Percentiles rank a stretch among this genome's conserved stretches.
Evolutionary conservation across 2,329 filamentous ascomycete species (phyloP).

Genomic region (Fusarium sp.): DNA sequence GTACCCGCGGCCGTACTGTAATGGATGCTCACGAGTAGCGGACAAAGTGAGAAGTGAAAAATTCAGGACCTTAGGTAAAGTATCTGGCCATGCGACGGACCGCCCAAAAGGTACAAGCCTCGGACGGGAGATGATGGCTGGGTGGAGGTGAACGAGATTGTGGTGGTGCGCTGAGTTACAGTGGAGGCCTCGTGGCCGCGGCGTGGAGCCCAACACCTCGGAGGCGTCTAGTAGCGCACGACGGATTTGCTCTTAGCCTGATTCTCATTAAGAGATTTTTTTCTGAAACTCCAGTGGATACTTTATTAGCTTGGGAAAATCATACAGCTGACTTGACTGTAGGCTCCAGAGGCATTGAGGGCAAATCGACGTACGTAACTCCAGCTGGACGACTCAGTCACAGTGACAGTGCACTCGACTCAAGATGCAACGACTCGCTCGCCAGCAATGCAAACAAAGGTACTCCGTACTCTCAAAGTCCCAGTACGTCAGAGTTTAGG

Average conservation of each 20-base stretch:
- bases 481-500: background rate
- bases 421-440: conserved; percentile 4
- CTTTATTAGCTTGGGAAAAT: background rate
- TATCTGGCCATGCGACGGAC: conserved; percentile 21
- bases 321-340: background rate
- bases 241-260: conserved; percentile 20
- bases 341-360: background rate
- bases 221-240: conserved; percentile 38
- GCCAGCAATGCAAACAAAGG: background rate
- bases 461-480: background rate
- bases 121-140: conserved; percentile 21
- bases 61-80: background rate
- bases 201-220: conserved; percentile 35
- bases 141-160: conserved; percentile 20
- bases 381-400: background rate
- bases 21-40: conserved; percentile 21
- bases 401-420: background rate
- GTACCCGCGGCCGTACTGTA: background rate
- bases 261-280: conserved; percentile 19
- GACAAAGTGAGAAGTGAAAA: conserved; percentile 12
- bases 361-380: conserved; percentile 17
- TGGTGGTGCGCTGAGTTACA: conserved; percentile 28
- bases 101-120: conserved; percentile 22
- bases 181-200: conserved; percentile 36
- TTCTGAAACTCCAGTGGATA: conserved; percentile 40